phyloP scores from a whole-genome alignment of 2,329 filamentous ascomycete species.

The Geosmithia flava region DNA sequence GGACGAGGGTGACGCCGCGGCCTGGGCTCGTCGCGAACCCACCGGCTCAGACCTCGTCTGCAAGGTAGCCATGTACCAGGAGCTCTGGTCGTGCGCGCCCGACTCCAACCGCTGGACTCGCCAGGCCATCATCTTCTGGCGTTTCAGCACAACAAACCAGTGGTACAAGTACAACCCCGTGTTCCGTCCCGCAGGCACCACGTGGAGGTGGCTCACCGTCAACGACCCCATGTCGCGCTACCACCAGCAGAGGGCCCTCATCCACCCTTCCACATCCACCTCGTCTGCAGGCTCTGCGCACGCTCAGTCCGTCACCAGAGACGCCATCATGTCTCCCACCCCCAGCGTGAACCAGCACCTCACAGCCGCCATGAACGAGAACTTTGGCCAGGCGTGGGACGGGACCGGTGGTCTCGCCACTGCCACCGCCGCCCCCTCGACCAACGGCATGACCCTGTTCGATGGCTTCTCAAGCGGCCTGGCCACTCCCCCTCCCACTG shows the following conservation, averaged over 20 bases:
- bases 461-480: slow-evolving; percentile 40
- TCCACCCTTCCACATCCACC: slow-evolving; percentile 23
- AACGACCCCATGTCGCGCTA: slow-evolving; percentile 47
- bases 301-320: slow-evolving; percentile 15
- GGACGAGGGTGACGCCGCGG: slow-evolving; percentile 25
- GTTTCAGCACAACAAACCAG: slow-evolving; percentile 41
- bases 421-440: no score
- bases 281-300: no score
- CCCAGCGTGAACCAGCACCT: slow-evolving; percentile 37
- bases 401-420: slow-evolving; percentile 12
- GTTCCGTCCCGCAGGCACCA: slow-evolving; percentile 39
- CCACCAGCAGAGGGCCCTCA: slow-evolving; percentile 36
- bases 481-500: slow-evolving; percentile 43
- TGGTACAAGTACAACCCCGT: slow-evolving; percentile 35
- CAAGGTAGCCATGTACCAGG: slow-evolving; percentile 55
- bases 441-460: slow-evolving; percentile 25
- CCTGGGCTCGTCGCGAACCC: slow-evolving; percentile 23
- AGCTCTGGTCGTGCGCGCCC: slow-evolving; percentile 45
- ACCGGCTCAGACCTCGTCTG: slow-evolving; percentile 44
- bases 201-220: slow-evolving; percentile 50
- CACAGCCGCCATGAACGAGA: slow-evolving; percentile 44
- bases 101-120: slow-evolving; percentile 37
- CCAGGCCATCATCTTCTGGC: slow-evolving; percentile 51
- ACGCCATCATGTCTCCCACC: slow-evolving; percentile 41
- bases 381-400: slow-evolving; percentile 37